These are phyloP conservation scores for Neofusicoccum cordaticola DNA, from an alignment of 2,329 filamentous ascomycete species.

Conservation along the genomic window DNA sequence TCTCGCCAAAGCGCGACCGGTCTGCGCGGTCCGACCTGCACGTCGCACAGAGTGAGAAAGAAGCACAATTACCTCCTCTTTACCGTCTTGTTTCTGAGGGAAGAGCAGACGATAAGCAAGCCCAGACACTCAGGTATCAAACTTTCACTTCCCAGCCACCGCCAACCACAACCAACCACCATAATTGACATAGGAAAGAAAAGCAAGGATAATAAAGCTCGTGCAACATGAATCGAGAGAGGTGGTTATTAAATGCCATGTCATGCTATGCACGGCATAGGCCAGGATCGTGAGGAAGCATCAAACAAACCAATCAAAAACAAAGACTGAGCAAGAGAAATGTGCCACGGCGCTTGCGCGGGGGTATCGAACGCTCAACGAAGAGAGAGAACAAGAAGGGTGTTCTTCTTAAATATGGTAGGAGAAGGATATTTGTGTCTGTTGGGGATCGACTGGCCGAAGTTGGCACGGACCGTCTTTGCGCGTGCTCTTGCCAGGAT, in stretches of 20 bases:
- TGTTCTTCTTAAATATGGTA: neutral
- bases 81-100: too few relatives aligned
- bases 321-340: neutral
- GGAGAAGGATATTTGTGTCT: conserved; percentile 1
- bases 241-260: conserved; percentile 3
- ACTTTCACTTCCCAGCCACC: neutral
- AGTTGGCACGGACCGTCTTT: neutral
- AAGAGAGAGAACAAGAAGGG: neutral
- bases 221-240: neutral
- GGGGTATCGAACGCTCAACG: conserved; percentile 14
- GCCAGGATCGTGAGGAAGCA: neutral
- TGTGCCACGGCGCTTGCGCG: conserved; percentile 1
- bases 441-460: neutral
- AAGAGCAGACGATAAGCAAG: neutral
- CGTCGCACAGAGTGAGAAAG: too few relatives aligned
- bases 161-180: neutral
- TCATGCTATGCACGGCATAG: neutral
- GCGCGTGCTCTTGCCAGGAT: neutral
- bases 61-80: too few relatives aligned
- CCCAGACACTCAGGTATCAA: neutral
- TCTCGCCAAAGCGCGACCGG: too few relatives aligned
- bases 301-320: neutral
- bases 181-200: neutral
- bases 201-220: neutral
- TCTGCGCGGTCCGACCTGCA: too few relatives aligned